Conservation (phyloP, 805 yeast genomes). For the Saitoella complicata region DNA sequence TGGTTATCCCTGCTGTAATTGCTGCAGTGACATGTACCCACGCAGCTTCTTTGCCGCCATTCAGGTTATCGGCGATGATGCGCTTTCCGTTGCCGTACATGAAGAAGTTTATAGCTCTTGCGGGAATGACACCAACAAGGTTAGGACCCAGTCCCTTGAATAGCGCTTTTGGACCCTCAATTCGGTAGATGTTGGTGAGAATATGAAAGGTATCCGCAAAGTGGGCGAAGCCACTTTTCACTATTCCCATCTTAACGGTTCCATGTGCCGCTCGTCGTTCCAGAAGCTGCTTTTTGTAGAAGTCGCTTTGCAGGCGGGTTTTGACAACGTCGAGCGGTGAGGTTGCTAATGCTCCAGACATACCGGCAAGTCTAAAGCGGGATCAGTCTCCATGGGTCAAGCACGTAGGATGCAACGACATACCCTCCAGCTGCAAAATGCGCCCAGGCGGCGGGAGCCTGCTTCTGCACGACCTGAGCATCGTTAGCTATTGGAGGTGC, state of each 20-base stretch:
- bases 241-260: slow-evolving; percentile 13
- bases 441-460: no score
- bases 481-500: no score
- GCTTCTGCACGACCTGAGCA: no score
- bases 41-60: slow-evolving; percentile 62
- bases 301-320: slow-evolving; percentile 85
- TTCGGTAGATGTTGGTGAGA: slow-evolving; percentile 38
- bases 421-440: no score
- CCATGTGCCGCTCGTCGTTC: slow-evolving; percentile 7
- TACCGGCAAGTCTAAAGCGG: slow-evolving; percentile 64
- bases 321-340: slow-evolving; percentile 92
- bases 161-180: slow-evolving; percentile 73
- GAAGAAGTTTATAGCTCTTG: slow-evolving; percentile 87
- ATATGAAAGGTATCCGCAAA: slow-evolving; percentile 70
- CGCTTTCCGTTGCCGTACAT: slow-evolving; percentile 92
- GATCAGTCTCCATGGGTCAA: no score
- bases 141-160: slow-evolving; percentile 96
- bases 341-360: slow-evolving; percentile 91
- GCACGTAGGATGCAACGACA: no score
- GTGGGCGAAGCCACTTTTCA: slow-evolving; percentile 45
- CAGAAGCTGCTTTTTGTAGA: slow-evolving; percentile 25
- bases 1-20: slow-evolving; percentile 78
- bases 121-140: slow-evolving; percentile 93
- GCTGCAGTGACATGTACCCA: slow-evolving; percentile 80
- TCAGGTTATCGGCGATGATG: slow-evolving; percentile 44